Evolutionary conservation across 176 grass and related monocot genomes (phyloP).

Genomic region (Paspalum vaginatum): DNA sequence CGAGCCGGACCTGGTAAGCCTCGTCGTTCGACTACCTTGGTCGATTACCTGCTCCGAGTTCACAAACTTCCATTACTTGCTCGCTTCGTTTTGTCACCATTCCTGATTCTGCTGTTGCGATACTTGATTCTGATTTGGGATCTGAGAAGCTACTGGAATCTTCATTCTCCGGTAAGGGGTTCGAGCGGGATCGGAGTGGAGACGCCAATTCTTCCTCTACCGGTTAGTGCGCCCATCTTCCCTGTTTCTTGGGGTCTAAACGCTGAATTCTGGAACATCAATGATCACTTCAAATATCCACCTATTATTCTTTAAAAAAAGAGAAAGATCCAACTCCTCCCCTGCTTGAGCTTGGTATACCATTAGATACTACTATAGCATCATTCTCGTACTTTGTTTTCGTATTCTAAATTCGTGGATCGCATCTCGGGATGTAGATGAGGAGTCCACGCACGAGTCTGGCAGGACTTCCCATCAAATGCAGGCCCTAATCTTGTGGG

Average conservation of each 20-base stretch:
- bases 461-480: slow-evolving; percentile 23
- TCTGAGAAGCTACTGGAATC: slow-evolving; percentile 12
- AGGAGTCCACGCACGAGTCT: slow-evolving; percentile 13
- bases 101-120: not conserved
- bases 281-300: not conserved
- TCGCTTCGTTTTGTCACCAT: not conserved
- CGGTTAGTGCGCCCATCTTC: slow-evolving; percentile 22
- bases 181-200: slow-evolving; percentile 27
- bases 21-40: not conserved
- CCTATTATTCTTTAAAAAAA: not conserved
- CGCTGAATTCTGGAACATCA: not conserved
- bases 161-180: not conserved
- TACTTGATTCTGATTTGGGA: not conserved
- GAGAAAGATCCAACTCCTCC: not conserved
- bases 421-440: not conserved
- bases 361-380: slow-evolving; percentile 5
- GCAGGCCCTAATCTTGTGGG: not conserved
- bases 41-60: not conserved
- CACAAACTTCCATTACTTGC: not conserved
- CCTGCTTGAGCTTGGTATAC: not conserved
- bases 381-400: not conserved
- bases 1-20: slow-evolving; percentile 4
- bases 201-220: slow-evolving; percentile 19
- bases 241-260: not conserved
- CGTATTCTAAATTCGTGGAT: not conserved